Conservation (phyloP, 495 filamentous ascomycete genomes). For the Aspergillus conjunctus region DNA sequence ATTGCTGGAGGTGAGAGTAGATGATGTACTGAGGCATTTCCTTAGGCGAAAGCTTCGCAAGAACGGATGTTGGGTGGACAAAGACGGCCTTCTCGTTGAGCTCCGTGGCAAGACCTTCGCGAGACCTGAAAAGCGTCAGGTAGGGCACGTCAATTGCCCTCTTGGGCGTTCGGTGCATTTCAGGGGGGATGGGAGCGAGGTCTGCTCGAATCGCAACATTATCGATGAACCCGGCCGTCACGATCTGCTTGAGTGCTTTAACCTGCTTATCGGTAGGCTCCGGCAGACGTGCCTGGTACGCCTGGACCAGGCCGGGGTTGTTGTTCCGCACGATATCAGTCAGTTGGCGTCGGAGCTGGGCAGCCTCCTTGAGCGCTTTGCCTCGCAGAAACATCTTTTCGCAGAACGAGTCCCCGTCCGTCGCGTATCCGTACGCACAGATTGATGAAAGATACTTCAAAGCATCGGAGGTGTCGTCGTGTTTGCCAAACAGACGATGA, state of each 20-base stretch:
- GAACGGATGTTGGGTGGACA: conserved; percentile 79
- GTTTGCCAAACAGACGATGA: conserved; percentile 76
- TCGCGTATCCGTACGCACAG: conserved; percentile 76
- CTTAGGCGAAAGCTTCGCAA: conserved; percentile 68
- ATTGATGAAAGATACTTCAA: conserved; percentile 87
- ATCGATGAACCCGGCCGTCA: conserved; percentile 92
- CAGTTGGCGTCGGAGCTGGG: conserved; percentile 80
- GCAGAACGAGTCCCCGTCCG: conserved; percentile 71
- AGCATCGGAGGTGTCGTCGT: conserved; percentile 82
- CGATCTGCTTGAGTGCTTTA: conserved; percentile 84
- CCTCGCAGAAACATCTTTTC: conserved; percentile 76
- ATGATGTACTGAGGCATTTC: conserved; percentile 84
- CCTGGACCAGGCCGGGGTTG: conserved; percentile 63
- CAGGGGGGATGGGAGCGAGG: conserved; percentile 71
- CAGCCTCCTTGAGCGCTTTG: conserved; percentile 84
- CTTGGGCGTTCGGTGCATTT: conserved; percentile 68
- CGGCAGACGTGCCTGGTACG: conserved; percentile 63
- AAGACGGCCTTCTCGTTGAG: conserved; percentile 66
- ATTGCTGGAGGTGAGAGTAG: conserved; percentile 81
- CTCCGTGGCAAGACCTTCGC: conserved; percentile 51
- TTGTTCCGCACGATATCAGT: conserved; percentile 76
- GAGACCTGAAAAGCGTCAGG: conserved; percentile 77
- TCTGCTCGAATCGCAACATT: conserved; percentile 94
- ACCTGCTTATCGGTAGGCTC: conserved; percentile 71
- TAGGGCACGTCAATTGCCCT: conserved; percentile 90